Evolutionary conservation across 192 early-diverging fungal genomes (phyloP), one percentile per base, ranked within the genome.

Genomic region (Chytriomyces sp.): DNA sequence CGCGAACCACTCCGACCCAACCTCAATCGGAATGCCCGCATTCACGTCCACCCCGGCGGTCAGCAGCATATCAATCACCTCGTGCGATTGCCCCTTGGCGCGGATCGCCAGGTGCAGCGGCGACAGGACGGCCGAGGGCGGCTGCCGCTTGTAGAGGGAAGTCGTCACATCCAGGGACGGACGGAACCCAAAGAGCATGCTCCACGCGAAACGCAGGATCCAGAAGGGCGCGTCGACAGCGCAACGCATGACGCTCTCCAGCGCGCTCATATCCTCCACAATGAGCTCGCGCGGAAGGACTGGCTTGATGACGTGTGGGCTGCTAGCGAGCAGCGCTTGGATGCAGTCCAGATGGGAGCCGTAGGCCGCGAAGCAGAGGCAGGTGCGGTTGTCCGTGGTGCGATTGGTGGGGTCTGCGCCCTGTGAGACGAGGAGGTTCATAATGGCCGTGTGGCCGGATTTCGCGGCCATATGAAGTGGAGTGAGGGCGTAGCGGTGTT

Each of bases 401-500:
- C 75, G 33, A 4, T 52, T 37, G 6, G 75, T 80, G 8, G 75
- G 44, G 26, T 64, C 64, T 2, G 86, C 86, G 31, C 84, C 84
- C 4, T 56, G 34, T 57, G 73, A 40, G 4, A 88, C 44, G 14
- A 86, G 64, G 4, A 64, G 56, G 0, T 49, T 32, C 34, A 83
- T 78, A 0, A 72, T 72, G n/a, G 81, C 72, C 2, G 72, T 8
- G 38, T 75, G 76, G 4, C 77, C 77, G 31, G 64, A 63, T 54
- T 76, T 73, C 17, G 80, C 73, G 30, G 80, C 80, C 38, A 76
- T 76, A 55, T 81, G 80, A 4, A 81, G 64, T 8, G 80, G 74
- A 7, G 65, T 73, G 17, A 75, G 40, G 14, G 54, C 55, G 55
- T 69, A 75, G 31, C 74, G 64, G 17, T 33, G 22, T 54, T 62